phyloP scores from a whole-genome alignment of 768 basidiomycete species.

The Neoboletus magnificus region DNA sequence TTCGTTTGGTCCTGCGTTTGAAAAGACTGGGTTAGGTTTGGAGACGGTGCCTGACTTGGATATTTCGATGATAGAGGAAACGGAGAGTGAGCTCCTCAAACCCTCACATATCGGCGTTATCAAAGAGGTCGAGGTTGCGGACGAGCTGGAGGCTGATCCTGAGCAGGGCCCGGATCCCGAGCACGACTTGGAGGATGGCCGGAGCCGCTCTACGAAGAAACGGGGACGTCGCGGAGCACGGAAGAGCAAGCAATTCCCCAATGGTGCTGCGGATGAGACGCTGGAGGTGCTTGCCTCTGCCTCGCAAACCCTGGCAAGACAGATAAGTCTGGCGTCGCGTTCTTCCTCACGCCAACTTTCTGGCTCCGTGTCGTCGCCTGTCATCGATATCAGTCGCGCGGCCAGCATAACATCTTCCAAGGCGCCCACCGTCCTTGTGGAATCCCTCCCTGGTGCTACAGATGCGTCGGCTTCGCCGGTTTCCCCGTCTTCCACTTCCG shows the following conservation, averaged over 20 bases:
- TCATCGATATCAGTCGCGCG: slow-evolving; percentile 24
- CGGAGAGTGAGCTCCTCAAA: slow-evolving; percentile 32
- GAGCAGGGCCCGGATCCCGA: slow-evolving; percentile 21
- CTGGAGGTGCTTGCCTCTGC: slow-evolving; percentile 72
- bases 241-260: slow-evolving; percentile 54
- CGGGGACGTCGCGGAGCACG: slow-evolving; percentile 82
- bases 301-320: slow-evolving; percentile 78
- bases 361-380: slow-evolving; percentile 10
- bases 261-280: slow-evolving; percentile 45
- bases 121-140: slow-evolving; percentile 38
- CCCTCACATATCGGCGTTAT: slow-evolving; percentile 28
- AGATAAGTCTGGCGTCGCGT: slow-evolving; percentile 68
- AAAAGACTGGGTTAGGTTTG: slow-evolving; percentile 42
- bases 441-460: slow-evolving; percentile 10
- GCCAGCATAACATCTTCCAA: slow-evolving; percentile 27
- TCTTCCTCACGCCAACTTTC: slow-evolving; percentile 38
- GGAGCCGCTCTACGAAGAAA: slow-evolving; percentile 65
- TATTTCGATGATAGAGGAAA: slow-evolving; percentile 38
- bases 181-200: slow-evolving; percentile 33
- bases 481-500: slow-evolving; percentile 32
- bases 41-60: slow-evolving; percentile 53
- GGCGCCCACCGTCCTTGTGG: slow-evolving; percentile 41
- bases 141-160: slow-evolving; percentile 29
- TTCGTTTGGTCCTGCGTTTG: slow-evolving; percentile 50
- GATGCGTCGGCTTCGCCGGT: slow-evolving; percentile 23